A percentile compares a stretch with the other conserved stretches of the same genome.
Conservation (phyloP, 768 basidiomycete genomes). For the Wakefieldia striispora region DNA sequence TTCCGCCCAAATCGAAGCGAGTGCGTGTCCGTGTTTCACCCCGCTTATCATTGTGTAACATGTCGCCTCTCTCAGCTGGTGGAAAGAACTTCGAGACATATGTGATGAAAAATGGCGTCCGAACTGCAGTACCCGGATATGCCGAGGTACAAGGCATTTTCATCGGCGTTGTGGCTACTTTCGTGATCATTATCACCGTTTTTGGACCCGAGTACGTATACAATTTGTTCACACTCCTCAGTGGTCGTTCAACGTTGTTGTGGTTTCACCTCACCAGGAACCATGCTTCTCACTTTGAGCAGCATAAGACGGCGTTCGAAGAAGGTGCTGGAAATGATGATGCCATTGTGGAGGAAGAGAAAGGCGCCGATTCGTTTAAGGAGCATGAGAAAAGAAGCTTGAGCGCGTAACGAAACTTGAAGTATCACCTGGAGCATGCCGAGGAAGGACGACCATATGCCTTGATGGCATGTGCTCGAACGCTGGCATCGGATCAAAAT, state of each 20-base stretch:
- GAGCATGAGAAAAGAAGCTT: slow-evolving; percentile 2
- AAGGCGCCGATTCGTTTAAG: slow-evolving; percentile 1
- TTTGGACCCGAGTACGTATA: slow-evolving; percentile 74
- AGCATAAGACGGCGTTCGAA: slow-evolving; percentile 76
- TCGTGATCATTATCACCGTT: slow-evolving; percentile 70
- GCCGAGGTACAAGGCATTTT: slow-evolving; percentile 84
- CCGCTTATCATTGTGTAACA: not conserved
- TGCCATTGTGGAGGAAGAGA: slow-evolving; percentile 31
- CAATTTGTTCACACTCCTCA: not conserved
- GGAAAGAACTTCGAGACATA: slow-evolving; percentile 55
- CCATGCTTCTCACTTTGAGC: slow-evolving; percentile 82
- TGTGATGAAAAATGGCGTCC: slow-evolving; percentile 39
- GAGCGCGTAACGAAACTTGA: slow-evolving; percentile 9
- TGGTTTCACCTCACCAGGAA: slow-evolving; percentile 41
- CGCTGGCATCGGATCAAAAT: not conserved
- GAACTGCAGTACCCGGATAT: slow-evolving; percentile 56
- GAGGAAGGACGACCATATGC: not conserved
- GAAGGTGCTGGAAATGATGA: slow-evolving; percentile 61
- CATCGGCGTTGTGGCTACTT: slow-evolving; percentile 78
- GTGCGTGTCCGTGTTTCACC: slow-evolving; percentile 32
- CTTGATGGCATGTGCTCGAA: not conserved
- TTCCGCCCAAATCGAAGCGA: slow-evolving; percentile 78
- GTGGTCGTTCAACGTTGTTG: not conserved
- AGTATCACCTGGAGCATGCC: not conserved
- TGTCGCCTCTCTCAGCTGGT: slow-evolving; percentile 43